Base-by-base conservation (phyloP, 345 rosid genomes). In the Eucalyptus albens region DNA sequence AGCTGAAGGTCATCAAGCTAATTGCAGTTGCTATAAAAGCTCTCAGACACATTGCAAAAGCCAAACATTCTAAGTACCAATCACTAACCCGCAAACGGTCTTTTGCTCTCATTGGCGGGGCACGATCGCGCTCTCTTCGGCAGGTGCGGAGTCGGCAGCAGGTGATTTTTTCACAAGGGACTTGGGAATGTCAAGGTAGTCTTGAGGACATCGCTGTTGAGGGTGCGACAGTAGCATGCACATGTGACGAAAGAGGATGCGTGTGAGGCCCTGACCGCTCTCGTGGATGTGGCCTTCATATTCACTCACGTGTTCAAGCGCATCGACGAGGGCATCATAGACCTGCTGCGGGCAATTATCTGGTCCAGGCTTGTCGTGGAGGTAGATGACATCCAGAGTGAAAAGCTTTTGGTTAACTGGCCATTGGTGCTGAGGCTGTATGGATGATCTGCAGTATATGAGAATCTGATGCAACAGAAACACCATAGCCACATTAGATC, bases 271-370 rank as follows among this genome's bases (percentile, higher is more conserved):
- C 89, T 95, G 96, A 49, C 99, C 98, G 37, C 96, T 97, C 94
- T 97, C 99, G 40, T 90, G 89, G 87, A 96, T 95, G 94, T 95
- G 97, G 49, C 99, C 98, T 90, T 97, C 99, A 44, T 95, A 93
- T 92, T 97, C 98, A 11, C 97, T 93, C 59, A 97, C 96, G 31
- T 91, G 95, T 87, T 97, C 99, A 29, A 97, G 98, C 40, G 95
- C 94, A 50, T 97, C 98, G 3, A 95, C 97, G 1, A 97, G 98
- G 24, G 93, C 89, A 92, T 96, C 98, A 50, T 96, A 97, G 49
- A 95, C 98, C 83, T 92, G 95, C 92, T 97, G 99, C 15, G 99
- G 99, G 91, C 98, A 97, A 91, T 97, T 97, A 65, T 96, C 98
- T 15, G 95, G 97, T 50, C 96, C 93, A 56, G 99, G 99, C 92